These are phyloP conservation scores for Papiliotrema flavescens DNA, from an alignment of 1,284 basidiomycete species.

Conservation along the genomic window DNA sequence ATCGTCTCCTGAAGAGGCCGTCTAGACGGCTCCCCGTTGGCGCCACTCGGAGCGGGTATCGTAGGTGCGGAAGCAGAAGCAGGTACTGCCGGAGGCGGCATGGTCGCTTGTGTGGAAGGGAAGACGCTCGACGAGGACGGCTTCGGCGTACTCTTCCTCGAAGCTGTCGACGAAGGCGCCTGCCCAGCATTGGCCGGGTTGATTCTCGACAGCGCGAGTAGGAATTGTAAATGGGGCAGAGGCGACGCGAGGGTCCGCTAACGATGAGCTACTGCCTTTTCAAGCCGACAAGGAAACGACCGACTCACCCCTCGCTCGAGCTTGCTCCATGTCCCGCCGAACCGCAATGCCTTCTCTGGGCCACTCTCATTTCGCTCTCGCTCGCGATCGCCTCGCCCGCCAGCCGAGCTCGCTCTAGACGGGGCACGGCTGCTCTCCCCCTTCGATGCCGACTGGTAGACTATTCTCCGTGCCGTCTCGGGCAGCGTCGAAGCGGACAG, in stretches of 20 bases:
- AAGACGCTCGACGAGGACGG: slow-evolving; percentile 10
- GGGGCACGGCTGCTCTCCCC: not conserved
- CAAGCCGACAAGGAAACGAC: slow-evolving; percentile 2
- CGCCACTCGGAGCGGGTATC: slow-evolving; percentile 6
- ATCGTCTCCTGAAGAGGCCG: slow-evolving; percentile 10
- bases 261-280: slow-evolving; percentile 3
- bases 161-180: slow-evolving; percentile 1
- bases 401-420: not conserved
- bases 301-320: slow-evolving; percentile 32
- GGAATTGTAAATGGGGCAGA: slow-evolving; percentile 40
- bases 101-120: slow-evolving; percentile 13
- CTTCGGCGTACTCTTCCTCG: slow-evolving; percentile 8
- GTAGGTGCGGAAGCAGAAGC: no score
- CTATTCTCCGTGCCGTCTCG: not conserved
- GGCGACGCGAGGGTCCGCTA: slow-evolving; percentile 37
- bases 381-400: not conserved
- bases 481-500: slow-evolving; percentile 1
- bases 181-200: slow-evolving; percentile 13
- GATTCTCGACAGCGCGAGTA: slow-evolving; percentile 33
- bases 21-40: slow-evolving; percentile 5
- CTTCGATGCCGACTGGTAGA: slow-evolving; percentile 1
- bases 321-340: slow-evolving; percentile 33
- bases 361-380: not conserved
- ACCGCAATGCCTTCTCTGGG: slow-evolving; percentile 29
- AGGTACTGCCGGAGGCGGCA: no score